These are phyloP conservation scores for Aspergillus pseudonomiae DNA, from an alignment of 2,329 filamentous ascomycete genomes.

Conservation along the genomic window DNA sequence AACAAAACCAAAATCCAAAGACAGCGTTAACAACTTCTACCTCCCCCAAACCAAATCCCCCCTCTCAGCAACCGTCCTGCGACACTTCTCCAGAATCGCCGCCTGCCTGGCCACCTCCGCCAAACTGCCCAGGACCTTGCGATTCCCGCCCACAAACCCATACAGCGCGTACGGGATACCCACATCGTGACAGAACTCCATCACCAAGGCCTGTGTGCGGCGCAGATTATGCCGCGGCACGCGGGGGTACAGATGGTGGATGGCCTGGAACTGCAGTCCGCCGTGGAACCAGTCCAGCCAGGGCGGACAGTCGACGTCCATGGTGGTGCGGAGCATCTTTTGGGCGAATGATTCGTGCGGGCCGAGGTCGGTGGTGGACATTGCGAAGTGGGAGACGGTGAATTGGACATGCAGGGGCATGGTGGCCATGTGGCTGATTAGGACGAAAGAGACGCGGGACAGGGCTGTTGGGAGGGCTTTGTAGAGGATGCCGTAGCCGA, in stretches of 20 bases:
- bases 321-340: slow-evolving; percentile 85
- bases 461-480: slow-evolving; percentile 66
- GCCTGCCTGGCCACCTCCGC: slow-evolving; percentile 76
- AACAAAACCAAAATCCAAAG: too few relatives aligned
- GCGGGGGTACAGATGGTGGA: slow-evolving; percentile 81
- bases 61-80: slow-evolving; percentile 44
- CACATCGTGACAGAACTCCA: slow-evolving; percentile 77
- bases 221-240: slow-evolving; percentile 83
- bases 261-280: slow-evolving; percentile 82
- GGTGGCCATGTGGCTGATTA: slow-evolving; percentile 77
- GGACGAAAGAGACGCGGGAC: slow-evolving; percentile 70
- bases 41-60: not conserved
- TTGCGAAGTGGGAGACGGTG: slow-evolving; percentile 88
- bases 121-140: slow-evolving; percentile 71
- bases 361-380: slow-evolving; percentile 84
- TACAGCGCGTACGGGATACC: slow-evolving; percentile 82
- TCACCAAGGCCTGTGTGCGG: slow-evolving; percentile 70
- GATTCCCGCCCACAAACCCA: slow-evolving; percentile 78
- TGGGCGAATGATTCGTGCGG: slow-evolving; percentile 82
- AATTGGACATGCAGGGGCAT: slow-evolving; percentile 85
- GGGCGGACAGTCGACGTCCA: slow-evolving; percentile 83
- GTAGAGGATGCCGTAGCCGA: slow-evolving; percentile 77
- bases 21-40: too few relatives aligned
- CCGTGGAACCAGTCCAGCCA: slow-evolving; percentile 90
- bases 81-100: slow-evolving; percentile 71